Percentiles rank a stretch among this genome's conserved stretches.
Evolutionary conservation across 2,329 filamentous ascomycete genomes (phyloP).

Genomic region (Cercospora beticola): DNA sequence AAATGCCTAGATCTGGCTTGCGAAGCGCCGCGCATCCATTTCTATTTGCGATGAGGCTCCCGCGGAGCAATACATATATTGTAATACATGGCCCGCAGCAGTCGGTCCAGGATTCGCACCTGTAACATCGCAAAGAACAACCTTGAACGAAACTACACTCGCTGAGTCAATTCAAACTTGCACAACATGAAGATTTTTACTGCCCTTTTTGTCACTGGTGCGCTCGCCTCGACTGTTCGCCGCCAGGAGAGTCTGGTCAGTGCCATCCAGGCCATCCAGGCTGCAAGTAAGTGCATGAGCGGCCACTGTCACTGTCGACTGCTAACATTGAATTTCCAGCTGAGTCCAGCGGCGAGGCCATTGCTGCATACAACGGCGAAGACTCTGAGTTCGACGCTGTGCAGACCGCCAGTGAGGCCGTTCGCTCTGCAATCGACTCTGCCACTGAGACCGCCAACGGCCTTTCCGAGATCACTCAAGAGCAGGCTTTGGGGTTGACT

Average conservation of each 20-base stretch:
- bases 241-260: neutral
- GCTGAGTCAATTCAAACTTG: neutral
- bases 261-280: neutral
- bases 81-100: neutral
- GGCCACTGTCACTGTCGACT: neutral
- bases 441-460: neutral
- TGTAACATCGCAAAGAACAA: neutral
- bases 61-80: neutral
- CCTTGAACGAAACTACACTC: neutral
- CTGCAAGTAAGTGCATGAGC: neutral
- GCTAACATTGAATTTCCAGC: neutral
- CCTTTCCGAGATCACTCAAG: neutral
- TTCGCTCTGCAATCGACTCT: neutral
- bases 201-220: neutral
- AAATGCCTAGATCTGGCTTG: neutral
- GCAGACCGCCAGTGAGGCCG: neutral
- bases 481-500: neutral
- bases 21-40: neutral
- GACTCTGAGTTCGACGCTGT: neutral
- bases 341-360: neutral
- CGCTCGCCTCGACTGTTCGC: neutral
- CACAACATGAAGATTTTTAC: neutral
- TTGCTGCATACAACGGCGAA: neutral
- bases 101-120: neutral
- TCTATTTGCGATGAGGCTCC: neutral